Percentiles rank a stretch among this genome's conserved stretches.
phyloP scores from a whole-genome alignment of 208 protist species.

The Zelonia costaricensis region DNA sequence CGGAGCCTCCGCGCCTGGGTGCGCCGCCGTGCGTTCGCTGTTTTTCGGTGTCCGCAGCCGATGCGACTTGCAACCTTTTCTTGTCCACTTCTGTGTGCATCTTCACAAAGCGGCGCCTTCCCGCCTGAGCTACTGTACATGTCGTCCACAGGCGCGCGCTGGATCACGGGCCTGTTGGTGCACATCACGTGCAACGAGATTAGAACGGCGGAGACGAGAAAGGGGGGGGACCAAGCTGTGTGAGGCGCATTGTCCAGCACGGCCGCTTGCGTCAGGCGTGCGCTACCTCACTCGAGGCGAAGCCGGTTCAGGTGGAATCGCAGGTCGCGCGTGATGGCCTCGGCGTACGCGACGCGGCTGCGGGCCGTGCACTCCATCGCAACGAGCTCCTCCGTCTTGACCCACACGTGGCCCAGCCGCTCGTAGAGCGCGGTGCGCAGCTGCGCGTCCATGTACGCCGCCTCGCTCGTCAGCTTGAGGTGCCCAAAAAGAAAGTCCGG shows the following conservation, averaged over 20 bases:
- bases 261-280: no score
- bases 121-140: no score
- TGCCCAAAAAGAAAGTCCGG: slow-evolving; percentile 37
- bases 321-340: slow-evolving; percentile 29
- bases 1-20: background rate
- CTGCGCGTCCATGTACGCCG: slow-evolving; percentile 38
- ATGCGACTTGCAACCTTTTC: no score
- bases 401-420: slow-evolving; percentile 28
- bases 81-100: no score
- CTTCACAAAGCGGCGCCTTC: no score
- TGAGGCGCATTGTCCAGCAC: no score
- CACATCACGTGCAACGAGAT: no score
- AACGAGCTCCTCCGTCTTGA: slow-evolving; percentile 39
- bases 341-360: slow-evolving; percentile 33
- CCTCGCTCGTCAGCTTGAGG: slow-evolving; percentile 35
- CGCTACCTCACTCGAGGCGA: background rate
- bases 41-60: no score
- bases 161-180: no score
- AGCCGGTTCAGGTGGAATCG: slow-evolving; percentile 18
- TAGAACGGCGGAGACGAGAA: no score
- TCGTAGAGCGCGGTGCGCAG: slow-evolving; percentile 27
- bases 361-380: slow-evolving; percentile 35
- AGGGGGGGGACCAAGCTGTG: no score
- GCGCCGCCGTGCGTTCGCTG: background rate
- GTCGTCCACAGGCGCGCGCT: no score